Base-by-base conservation (phyloP, 2,329 filamentous ascomycete species). In the Lojkania enalia region DNA sequence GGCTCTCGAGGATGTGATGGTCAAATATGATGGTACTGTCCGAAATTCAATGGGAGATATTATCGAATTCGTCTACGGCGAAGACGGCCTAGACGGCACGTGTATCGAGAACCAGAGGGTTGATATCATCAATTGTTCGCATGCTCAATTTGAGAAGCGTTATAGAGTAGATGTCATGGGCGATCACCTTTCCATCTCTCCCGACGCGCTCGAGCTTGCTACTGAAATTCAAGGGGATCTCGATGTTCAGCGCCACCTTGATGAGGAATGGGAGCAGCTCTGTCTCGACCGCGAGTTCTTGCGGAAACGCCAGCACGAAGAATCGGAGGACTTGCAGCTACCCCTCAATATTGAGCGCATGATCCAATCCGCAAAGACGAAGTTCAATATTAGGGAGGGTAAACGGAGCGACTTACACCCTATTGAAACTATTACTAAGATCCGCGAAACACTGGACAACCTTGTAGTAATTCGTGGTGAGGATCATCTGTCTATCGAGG, bases 1-100 rank as follows among this genome's bases (percentile, higher is more conserved):
- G 74, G 95, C 95, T 9, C 81, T 99, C 2, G 94, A 99, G 79
- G 94, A 99, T 70, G 87, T 97, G 41, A 96, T 92, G 77, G 91
- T 92, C 48, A 95, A 95, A 65, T 99, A 99, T 66, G 94, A 99
- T 61, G 92, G 92, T 52, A 99, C 94, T 4, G 90, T 99, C 20
- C 87, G 94, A 48, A 99, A 99, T 72, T 99, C 94, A 2, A 79
- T 97, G 33, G 94, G 94, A 35, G 95, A 99, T 61, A 87, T 99
- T 52, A 86, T 99, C 42, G 92, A 99, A 66, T 99, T 99, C 75
- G 80, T 96, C 49, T 99, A 99, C 57, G 94, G 94, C 64, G 94
- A 99, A 69, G 95, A 99, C 71, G 95, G 94, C 63, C 80, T 97
- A 5, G 95, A 99, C 70, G 95, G 88, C 64, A 87, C 88, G 54